These are phyloP conservation scores for Aspergillus viridinutans DNA, from an alignment of 2,329 filamentous ascomycete genomes.

Conservation along the genomic window DNA sequence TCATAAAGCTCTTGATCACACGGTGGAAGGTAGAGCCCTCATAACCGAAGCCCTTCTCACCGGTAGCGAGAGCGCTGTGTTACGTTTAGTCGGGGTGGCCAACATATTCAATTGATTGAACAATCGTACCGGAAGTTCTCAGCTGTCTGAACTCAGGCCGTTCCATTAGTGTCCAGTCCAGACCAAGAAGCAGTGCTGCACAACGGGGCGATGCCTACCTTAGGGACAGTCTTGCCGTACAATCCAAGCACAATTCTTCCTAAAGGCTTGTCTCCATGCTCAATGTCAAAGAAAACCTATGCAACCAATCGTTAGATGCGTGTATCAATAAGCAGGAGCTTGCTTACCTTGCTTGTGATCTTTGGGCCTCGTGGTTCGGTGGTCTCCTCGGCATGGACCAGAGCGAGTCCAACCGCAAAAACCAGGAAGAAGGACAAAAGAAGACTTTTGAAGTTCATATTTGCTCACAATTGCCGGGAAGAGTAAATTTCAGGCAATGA, in stretches of 20 bases:
- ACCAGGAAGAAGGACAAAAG: slow-evolving; percentile 68
- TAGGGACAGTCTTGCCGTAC: slow-evolving; percentile 64
- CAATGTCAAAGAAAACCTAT: slow-evolving; percentile 63
- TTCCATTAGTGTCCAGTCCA: slow-evolving; percentile 9
- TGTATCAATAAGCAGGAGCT: background rate
- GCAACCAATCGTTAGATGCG: slow-evolving; percentile 7
- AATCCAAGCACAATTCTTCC: slow-evolving; percentile 61
- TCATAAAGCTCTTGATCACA: slow-evolving; percentile 68
- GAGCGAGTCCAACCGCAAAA: slow-evolving; percentile 64
- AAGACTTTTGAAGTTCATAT: slow-evolving; percentile 33
- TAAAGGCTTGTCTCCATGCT: slow-evolving; percentile 58
- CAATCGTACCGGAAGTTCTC: slow-evolving; percentile 58
- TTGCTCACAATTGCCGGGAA: slow-evolving; percentile 16
- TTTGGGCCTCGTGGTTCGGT: slow-evolving; percentile 65
- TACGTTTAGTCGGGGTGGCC: slow-evolving; percentile 5
- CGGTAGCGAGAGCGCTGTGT: slow-evolving; percentile 55
- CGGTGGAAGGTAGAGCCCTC: slow-evolving; percentile 65
- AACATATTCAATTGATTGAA: background rate
- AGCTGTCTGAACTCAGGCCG: slow-evolving; percentile 47
- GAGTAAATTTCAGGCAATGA: slow-evolving; percentile 12
- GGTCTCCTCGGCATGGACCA: slow-evolving; percentile 69
- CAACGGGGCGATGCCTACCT: slow-evolving; percentile 40
- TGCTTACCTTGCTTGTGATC: slow-evolving; percentile 79
- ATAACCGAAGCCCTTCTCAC: slow-evolving; percentile 65
- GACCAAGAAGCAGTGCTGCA: background rate